Evolutionary conservation across 1,139 yeast species (phyloP).

Genomic region (Geotrichum reessii): DNA sequence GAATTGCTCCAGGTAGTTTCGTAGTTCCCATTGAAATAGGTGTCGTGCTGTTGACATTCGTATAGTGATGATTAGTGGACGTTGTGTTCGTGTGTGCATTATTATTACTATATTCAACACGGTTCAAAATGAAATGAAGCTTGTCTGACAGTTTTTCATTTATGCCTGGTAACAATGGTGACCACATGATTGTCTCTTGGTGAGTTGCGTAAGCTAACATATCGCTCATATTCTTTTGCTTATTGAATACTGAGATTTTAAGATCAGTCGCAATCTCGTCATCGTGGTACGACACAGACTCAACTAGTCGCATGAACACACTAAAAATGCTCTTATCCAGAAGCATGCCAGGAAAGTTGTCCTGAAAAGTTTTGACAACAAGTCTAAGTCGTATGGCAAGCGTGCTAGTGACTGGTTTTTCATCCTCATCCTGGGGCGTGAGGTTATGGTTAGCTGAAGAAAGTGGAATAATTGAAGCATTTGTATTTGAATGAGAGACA

Average conservation of each 20-base stretch:
- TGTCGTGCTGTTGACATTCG: slow-evolving; percentile 13
- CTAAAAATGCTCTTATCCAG: slow-evolving; percentile 45
- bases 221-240: slow-evolving; percentile 41
- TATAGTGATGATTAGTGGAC: slow-evolving; percentile 4
- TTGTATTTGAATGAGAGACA: slow-evolving; percentile 4
- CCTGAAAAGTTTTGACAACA: slow-evolving; percentile 44
- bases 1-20: slow-evolving; percentile 20
- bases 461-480: neutral
- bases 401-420: neutral
- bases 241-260: slow-evolving; percentile 40
- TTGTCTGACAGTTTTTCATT: slow-evolving; percentile 20
- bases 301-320: slow-evolving; percentile 41
- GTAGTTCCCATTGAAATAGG: slow-evolving; percentile 2
- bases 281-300: slow-evolving; percentile 43
- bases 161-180: slow-evolving; percentile 23
- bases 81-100: neutral
- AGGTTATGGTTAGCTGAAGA: slow-evolving; percentile 6
- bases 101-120: neutral
- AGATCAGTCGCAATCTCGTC: slow-evolving; percentile 43
- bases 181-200: slow-evolving; percentile 27
- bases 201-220: slow-evolving; percentile 28
- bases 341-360: slow-evolving; percentile 50
- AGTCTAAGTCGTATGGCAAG: slow-evolving; percentile 26
- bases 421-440: neutral
- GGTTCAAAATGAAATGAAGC: slow-evolving; percentile 12